These are phyloP conservation scores for Panicum virgatum DNA, from an alignment of 202 grass and related monocot genomes.

Conservation along the genomic window DNA sequence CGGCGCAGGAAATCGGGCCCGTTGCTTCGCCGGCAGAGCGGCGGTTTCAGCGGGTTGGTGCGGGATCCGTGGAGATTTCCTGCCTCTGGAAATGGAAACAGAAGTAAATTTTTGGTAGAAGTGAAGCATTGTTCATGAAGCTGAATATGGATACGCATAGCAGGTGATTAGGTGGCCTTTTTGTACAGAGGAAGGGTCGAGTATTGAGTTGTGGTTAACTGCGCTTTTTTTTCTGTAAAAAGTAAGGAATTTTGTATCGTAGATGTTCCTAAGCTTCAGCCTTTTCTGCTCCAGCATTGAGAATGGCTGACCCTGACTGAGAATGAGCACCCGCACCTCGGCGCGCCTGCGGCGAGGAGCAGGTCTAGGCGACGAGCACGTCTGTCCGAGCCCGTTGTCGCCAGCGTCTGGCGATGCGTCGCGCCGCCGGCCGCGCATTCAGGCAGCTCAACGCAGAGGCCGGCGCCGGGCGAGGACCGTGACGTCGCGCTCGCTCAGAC, in stretches of 20 bases:
- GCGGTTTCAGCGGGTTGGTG: not conserved
- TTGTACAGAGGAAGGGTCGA: not conserved
- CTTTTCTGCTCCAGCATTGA: not conserved
- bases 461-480: not conserved
- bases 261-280: not conserved
- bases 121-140: not conserved
- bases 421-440: not conserved
- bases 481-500: not conserved
- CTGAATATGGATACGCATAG: not conserved
- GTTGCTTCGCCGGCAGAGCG: constrained; percentile 20
- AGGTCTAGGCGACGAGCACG: not conserved
- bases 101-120: not conserved
- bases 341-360: not conserved
- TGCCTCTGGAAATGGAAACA: not conserved
- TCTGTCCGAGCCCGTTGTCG: not conserved
- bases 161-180: not conserved
- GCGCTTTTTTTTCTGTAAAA: not conserved
- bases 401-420: not conserved
- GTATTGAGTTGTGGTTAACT: not conserved
- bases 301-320: not conserved
- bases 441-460: not conserved
- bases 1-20: constrained; percentile 10
- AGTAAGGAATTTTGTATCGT: not conserved
- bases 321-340: too few relatives aligned
- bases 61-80: constrained; percentile 3